Percentiles rank a stretch among this genome's conserved stretches.
phyloP scores from a whole-genome alignment of 306 rosid genomes.

The Boehmeria nivea region DNA sequence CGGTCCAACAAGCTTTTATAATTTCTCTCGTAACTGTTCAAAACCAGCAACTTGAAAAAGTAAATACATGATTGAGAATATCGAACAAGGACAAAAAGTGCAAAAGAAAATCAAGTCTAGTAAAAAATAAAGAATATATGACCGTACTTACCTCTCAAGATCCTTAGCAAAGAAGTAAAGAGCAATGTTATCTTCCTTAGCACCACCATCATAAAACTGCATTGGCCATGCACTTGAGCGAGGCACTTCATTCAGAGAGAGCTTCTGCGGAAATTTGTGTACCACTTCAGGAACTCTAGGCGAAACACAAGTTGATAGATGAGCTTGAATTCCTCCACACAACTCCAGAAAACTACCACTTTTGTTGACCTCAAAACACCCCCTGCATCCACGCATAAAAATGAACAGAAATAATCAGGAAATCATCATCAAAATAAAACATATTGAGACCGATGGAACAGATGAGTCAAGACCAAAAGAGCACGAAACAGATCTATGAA shows the following conservation, averaged over 20 bases:
- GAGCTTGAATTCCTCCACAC: conserved; percentile 79
- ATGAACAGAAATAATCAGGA: conserved; percentile 23
- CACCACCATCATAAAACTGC: conserved; percentile 66
- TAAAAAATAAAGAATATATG: conserved; percentile 6
- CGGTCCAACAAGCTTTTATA: conserved; percentile 66
- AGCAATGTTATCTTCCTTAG: conserved; percentile 80
- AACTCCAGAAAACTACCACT: conserved; percentile 47
- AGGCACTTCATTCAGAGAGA: conserved; percentile 67
- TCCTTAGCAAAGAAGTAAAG: conserved; percentile 91
- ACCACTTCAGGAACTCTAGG: conserved; percentile 65
- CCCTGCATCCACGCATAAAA: conserved; percentile 63
- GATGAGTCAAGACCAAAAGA: conserved; percentile 12
- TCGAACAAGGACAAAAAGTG: neutral
- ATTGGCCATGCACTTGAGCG: conserved; percentile 84
- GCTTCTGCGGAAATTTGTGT: conserved; percentile 44
- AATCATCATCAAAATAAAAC: conserved; percentile 10
- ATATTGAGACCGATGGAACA: conserved; percentile 7
- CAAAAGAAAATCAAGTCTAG: neutral
- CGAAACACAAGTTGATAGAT: conserved; percentile 71
- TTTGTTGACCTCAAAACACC: conserved; percentile 65
- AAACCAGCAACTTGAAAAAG: conserved; percentile 4
- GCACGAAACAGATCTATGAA: conserved; percentile 15
- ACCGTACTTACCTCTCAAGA: conserved; percentile 50
- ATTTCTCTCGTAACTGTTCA: conserved; percentile 66
- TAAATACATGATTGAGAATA: neutral